Evolutionary conservation across 148 eudicot genomes (phyloP).

Genomic region (Beta vulgaris): DNA sequence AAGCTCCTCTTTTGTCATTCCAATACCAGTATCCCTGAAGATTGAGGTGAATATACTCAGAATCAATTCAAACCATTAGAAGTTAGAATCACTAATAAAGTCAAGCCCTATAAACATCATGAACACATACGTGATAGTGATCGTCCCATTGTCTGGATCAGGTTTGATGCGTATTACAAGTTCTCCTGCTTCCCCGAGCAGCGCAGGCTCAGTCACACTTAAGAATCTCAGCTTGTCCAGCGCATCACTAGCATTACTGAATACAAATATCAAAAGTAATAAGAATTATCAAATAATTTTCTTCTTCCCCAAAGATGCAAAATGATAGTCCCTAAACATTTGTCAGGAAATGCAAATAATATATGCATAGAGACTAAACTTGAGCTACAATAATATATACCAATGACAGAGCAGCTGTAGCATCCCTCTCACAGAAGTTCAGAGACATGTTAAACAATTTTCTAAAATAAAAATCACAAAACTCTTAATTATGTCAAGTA

Average conservation of each 20-base stretch:
- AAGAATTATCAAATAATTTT: neutral
- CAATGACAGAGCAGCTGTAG: neutral
- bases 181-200: slow-evolving; percentile 92
- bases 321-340: neutral
- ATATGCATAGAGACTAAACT: neutral
- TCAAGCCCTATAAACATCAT: neutral
- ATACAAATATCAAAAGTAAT: slow-evolving; percentile 15
- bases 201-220: slow-evolving; percentile 86
- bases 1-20: slow-evolving; percentile 98
- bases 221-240: slow-evolving; percentile 90
- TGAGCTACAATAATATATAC: neutral
- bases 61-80: neutral
- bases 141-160: slow-evolving; percentile 91
- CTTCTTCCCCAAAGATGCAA: neutral
- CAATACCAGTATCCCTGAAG: slow-evolving; percentile 93
- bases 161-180: slow-evolving; percentile 86
- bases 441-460: neutral
- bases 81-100: neutral
- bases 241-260: slow-evolving; percentile 99
- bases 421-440: neutral
- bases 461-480: too few relatives aligned
- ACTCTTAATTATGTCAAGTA: too few relatives aligned
- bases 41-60: neutral
- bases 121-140: slow-evolving; percentile 71
- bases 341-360: neutral